phyloP scores from a whole-genome alignment of 306 rosid species.

The Adenanthera pavonina region DNA sequence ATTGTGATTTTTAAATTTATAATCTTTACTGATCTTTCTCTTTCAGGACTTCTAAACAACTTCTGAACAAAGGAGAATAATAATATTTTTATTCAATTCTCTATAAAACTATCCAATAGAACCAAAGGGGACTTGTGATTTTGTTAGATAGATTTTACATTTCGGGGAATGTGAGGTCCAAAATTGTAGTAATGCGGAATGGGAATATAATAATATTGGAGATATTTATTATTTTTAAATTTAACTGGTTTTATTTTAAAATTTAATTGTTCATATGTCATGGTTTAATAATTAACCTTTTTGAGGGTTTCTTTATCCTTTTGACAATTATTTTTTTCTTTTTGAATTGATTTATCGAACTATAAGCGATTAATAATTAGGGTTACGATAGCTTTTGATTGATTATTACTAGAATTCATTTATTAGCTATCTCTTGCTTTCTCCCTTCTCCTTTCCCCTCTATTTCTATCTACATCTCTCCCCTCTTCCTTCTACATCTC shows the following conservation, averaged over 20 bases:
- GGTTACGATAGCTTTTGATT: not conserved
- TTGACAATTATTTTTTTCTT: no score
- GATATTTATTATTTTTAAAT: no score
- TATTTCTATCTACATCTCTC: not conserved
- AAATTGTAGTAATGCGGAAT: not conserved
- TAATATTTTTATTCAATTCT: not conserved
- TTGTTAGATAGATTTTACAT: not conserved
- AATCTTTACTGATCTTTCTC: not conserved
- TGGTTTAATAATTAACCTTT: not conserved
- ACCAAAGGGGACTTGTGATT: not conserved
- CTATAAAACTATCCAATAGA: not conserved
- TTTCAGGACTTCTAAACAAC: not conserved
- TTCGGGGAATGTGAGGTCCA: not conserved
- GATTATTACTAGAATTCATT: not conserved
- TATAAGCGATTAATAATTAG: not conserved
- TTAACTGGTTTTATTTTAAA: not conserved
- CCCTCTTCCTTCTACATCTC: not conserved
- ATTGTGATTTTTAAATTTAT: not conserved
- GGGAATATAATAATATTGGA: no score
- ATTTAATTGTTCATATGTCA: not conserved
- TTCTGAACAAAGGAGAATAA: not conserved
- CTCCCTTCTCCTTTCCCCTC: not conserved
- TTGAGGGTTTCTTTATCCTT: not conserved
- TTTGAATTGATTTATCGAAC: no score
- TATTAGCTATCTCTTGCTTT: not conserved